phyloP scores from a whole-genome alignment of 140 eudicot genomes.

The Bidens hawaiensis region DNA sequence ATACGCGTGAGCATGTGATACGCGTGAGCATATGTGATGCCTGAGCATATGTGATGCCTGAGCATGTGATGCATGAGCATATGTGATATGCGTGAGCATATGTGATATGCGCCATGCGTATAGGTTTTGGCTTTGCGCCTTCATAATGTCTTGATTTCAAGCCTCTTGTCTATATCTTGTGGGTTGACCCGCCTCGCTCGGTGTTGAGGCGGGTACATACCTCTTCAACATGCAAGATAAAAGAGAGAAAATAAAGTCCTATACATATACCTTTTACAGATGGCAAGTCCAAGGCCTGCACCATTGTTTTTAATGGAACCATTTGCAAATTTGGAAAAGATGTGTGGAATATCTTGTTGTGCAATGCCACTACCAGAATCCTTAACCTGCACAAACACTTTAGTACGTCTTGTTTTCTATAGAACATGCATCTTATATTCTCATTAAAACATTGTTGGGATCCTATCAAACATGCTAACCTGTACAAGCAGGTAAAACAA shows the following conservation, averaged over 20 bases:
- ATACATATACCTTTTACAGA: conserved; percentile 60
- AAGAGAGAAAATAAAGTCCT: neutral
- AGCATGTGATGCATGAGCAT: no score
- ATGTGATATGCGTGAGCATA: no score
- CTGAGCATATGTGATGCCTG: no score
- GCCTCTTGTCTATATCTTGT: no score
- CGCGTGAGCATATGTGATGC: no score
- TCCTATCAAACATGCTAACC: conserved; percentile 27
- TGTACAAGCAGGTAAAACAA: conserved; percentile 75
- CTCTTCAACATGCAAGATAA: no score
- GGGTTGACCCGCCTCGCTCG: no score
- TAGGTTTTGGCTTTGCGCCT: no score
- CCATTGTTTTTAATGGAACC: conserved; percentile 26
- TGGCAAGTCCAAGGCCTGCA: conserved; percentile 59
- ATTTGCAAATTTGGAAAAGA: conserved; percentile 39
- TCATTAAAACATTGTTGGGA: neutral
- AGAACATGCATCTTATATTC: neutral
- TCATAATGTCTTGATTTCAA: no score
- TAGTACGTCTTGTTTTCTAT: neutral
- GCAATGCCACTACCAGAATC: conserved; percentile 61
- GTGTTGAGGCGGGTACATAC: no score
- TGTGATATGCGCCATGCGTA: no score
- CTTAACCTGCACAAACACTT: conserved; percentile 35
- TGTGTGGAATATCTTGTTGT: conserved; percentile 48
- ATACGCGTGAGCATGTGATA: no score